Base-by-base conservation (phyloP, 257 asterid genomes). In the Catharanthus roseus region DNA sequence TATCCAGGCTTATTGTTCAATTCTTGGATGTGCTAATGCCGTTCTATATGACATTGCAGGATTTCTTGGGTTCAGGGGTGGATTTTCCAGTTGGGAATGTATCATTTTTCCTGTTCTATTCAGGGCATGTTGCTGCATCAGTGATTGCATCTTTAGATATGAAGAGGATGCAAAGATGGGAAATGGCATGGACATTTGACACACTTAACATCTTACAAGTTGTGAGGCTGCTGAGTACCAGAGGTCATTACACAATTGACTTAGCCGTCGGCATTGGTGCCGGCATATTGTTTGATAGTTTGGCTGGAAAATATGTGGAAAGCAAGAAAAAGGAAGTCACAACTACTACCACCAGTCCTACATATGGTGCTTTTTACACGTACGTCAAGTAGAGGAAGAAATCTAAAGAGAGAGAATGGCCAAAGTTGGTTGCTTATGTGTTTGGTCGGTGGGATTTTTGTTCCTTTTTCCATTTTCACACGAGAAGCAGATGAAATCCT, bases 61-160 rank as follows among this genome's bases (percentile, higher is more conserved):
- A 78, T 29, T 93, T 93, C 84, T 74, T 93, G 86, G 96, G 96
- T 9, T 93, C 98, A 16, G 98, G 97, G 2, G 96, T 81, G 5
- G 97, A 93, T 83, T 93, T 93, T 57, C 98, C 97, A 0, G 98
- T 90, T 0, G 98, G 98, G n/a, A 93, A 93, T 39, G 95, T 89
- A 6, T 93, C 98, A 24, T 93, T 93, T 79, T 93, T 93, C 87
- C 69, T 93, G 54, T 93, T 93, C 78, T 93, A 86, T 51, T 93
- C 96, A 0, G 98, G 97, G 6, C 97, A 93, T 49, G 97, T 93
- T 15, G 97, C 96, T 8, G 97, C 98, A 45, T 91, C 98, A 0
- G 85, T 93, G 6, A 93, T 93, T 9, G 98, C 97, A 55, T 93
- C 98, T 1, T 36, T 86, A 11, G 98, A 93, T 83, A 93, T 93